phyloP scores from a whole-genome alignment of 768 basidiomycete genomes.

The Xerocomus brunneocitrinus region DNA sequence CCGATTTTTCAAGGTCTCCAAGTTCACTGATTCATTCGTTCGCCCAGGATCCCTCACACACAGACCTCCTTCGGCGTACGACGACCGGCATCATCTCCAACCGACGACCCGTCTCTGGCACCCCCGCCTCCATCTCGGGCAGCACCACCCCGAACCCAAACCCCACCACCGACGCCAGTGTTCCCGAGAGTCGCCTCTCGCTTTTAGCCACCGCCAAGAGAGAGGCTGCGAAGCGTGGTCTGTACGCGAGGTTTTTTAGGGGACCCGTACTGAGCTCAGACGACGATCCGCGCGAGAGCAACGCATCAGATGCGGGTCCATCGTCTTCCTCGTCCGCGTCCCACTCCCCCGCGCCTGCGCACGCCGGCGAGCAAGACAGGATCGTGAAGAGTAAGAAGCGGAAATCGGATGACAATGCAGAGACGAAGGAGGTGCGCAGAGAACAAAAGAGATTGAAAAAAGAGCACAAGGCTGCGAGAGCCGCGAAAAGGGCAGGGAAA shows the following conservation, averaged over 20 bases:
- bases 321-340: not conserved
- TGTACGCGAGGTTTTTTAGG: constrained; percentile 81
- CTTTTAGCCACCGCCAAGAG: constrained; percentile 66
- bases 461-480: constrained; percentile 20
- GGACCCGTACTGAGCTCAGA: constrained; percentile 65
- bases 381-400: constrained; percentile 4
- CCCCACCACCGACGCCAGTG: not conserved
- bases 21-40: not conserved
- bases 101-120: constrained; percentile 51
- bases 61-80: constrained; percentile 48
- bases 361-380: not conserved
- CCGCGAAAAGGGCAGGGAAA: constrained; percentile 10
- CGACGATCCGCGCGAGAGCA: not conserved
- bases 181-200: constrained; percentile 32
- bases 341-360: not conserved
- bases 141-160: constrained; percentile 36
- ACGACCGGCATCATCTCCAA: constrained; percentile 74
- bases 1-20: not conserved
- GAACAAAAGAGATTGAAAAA: constrained; percentile 22
- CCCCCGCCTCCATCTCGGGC: constrained; percentile 45
- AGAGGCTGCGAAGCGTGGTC: constrained; percentile 65
- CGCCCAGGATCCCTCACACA: constrained; percentile 14
- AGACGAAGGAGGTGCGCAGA: constrained; percentile 18
- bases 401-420: constrained; percentile 2
- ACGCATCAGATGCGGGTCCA: not conserved